A percentile compares a stretch with the other conserved stretches of the same genome.
Evolutionary conservation across 2,329 filamentous ascomycete species (phyloP).

Genomic region (Fusarium verticillioides): DNA sequence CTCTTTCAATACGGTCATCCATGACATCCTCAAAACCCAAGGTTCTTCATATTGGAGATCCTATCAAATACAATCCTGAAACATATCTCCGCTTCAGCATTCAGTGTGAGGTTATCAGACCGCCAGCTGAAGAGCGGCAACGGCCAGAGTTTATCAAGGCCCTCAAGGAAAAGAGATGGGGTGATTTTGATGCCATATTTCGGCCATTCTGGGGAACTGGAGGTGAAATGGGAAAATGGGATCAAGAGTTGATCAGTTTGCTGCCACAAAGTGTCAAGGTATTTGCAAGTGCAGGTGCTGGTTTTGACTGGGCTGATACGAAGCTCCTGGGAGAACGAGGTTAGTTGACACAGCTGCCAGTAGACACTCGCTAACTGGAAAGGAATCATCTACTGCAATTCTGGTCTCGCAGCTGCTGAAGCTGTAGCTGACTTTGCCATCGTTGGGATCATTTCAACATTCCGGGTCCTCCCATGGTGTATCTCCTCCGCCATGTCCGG

Average conservation of each 20-base stretch:
- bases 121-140: slow-evolving; percentile 60
- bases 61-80: slow-evolving; percentile 60
- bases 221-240: slow-evolving; percentile 74
- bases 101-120: slow-evolving; percentile 63
- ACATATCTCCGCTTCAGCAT: slow-evolving; percentile 57
- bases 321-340: slow-evolving; percentile 69
- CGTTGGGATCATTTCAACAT: slow-evolving; percentile 75
- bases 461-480: slow-evolving; percentile 75
- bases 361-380: background rate
- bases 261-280: slow-evolving; percentile 67
- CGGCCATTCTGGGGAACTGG: slow-evolving; percentile 72
- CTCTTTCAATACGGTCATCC: slow-evolving; percentile 43
- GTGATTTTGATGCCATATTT: slow-evolving; percentile 65
- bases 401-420: slow-evolving; percentile 75
- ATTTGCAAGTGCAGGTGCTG: slow-evolving; percentile 72
- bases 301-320: slow-evolving; percentile 75
- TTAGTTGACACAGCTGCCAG: slow-evolving; percentile 39
- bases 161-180: slow-evolving; percentile 63
- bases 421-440: slow-evolving; percentile 78
- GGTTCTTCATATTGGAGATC: slow-evolving; percentile 81
- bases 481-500: slow-evolving; percentile 62
- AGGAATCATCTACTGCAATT: slow-evolving; percentile 79
- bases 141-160: slow-evolving; percentile 61
- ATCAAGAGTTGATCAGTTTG: slow-evolving; percentile 66
- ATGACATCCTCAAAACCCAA: slow-evolving; percentile 54